Percentiles rank a stretch among this genome's conserved stretches.
Conservation (phyloP, 2,329 filamentous ascomycete genomes). For the Bipolaris zeicola region DNA sequence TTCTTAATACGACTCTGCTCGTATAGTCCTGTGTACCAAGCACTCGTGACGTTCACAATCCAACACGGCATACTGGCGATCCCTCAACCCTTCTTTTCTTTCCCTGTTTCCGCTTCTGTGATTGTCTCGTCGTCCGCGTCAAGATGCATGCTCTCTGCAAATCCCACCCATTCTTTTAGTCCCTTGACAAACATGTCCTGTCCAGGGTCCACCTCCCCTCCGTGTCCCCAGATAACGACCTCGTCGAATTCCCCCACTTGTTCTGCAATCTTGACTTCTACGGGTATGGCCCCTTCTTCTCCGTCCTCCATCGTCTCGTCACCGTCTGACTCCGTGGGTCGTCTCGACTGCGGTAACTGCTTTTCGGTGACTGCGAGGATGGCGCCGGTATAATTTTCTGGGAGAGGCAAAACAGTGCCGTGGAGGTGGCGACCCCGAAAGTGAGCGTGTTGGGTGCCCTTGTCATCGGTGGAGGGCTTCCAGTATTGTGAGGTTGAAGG, state of each 20-base stretch:
- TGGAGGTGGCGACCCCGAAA: conserved; percentile 76
- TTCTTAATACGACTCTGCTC: too few relatives aligned
- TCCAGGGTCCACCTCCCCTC: conserved; percentile 64
- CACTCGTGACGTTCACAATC: background rate
- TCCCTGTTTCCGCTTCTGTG: background rate
- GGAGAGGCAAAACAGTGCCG: conserved; percentile 69
- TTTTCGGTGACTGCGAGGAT: conserved; percentile 40
- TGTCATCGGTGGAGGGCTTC: conserved; percentile 59
- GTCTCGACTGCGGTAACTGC: conserved; percentile 17
- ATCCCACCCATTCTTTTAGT: conserved; percentile 78
- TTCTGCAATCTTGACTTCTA: conserved; percentile 58
- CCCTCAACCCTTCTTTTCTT: background rate
- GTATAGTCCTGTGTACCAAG: background rate
- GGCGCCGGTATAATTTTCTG: conserved; percentile 69
- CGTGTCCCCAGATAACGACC: conserved; percentile 84
- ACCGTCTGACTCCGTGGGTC: conserved; percentile 4
- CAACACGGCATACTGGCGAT: background rate
- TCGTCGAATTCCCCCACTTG: conserved; percentile 72
- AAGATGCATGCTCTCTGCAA: conserved; percentile 64
- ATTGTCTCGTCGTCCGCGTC: conserved; percentile 24
- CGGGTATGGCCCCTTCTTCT: conserved; percentile 24
- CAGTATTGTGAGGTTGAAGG: conserved; percentile 71
- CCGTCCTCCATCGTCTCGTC: conserved; percentile 20
- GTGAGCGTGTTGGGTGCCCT: conserved; percentile 33
- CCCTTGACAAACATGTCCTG: conserved; percentile 74